phyloP scores from a whole-genome alignment of 2,329 filamentous ascomycete species.

The Venturia pyrina region DNA sequence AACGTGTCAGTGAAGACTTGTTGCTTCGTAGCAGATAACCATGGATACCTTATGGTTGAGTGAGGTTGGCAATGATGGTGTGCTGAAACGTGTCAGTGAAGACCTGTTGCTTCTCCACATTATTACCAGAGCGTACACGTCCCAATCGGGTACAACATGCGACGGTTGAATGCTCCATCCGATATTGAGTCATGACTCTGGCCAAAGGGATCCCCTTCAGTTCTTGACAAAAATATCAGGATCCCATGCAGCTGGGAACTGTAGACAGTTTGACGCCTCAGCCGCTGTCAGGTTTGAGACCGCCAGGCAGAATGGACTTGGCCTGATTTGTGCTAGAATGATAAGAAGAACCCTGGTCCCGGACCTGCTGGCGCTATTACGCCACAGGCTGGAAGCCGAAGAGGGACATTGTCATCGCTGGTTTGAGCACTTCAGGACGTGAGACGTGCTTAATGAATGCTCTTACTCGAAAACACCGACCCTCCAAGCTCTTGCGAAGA shows the following conservation, averaged over 20 bases:
- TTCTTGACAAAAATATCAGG: neutral
- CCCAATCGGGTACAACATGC: neutral
- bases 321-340: constrained; percentile 3
- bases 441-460: neutral
- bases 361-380: neutral
- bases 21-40: neutral
- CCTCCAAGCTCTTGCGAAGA: neutral
- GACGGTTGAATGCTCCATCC: neutral
- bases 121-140: neutral
- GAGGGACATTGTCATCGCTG: neutral
- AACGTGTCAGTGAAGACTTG: neutral
- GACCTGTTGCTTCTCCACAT: neutral
- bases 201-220: neutral
- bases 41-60: too few relatives aligned
- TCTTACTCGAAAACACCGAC: neutral
- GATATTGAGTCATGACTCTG: neutral
- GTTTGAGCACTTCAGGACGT: neutral
- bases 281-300: neutral
- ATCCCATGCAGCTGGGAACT: neutral
- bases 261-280: neutral
- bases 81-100: neutral
- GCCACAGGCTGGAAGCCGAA: neutral
- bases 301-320: neutral
- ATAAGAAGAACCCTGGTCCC: neutral
- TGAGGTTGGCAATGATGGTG: neutral